Percentiles rank a stretch among this genome's conserved stretches.
These are phyloP conservation scores for Eucalyptus erythrocorys DNA, from an alignment of 345 rosid species.

Conservation along the genomic window DNA sequence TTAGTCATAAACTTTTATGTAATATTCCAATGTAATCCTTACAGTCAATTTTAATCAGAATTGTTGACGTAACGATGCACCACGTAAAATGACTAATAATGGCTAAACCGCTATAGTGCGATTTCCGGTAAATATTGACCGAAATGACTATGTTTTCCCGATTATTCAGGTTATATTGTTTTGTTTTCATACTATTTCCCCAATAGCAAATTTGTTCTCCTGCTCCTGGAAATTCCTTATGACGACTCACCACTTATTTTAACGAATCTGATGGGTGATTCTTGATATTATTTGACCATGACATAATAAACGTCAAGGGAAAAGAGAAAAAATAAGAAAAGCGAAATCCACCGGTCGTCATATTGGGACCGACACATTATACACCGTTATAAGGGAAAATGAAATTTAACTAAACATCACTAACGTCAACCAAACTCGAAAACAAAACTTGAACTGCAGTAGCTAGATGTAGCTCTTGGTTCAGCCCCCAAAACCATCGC, in stretches of 20 bases:
- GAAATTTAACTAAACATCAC: not conserved
- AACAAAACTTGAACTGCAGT: not conserved
- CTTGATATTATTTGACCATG: not conserved
- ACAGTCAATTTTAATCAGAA: fast-evolving
- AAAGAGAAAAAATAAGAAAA: not conserved
- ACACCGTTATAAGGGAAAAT: not conserved
- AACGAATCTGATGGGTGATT: not conserved
- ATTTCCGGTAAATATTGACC: fast-evolving
- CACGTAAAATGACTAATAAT: not conserved
- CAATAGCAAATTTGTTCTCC: not conserved
- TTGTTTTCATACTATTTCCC: not conserved
- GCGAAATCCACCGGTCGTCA: not conserved
- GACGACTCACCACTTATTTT: not conserved
- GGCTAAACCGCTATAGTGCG: fast-evolving
- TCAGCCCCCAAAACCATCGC: not conserved
- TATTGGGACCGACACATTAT: not conserved
- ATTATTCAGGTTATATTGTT: not conserved
- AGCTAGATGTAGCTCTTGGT: not conserved
- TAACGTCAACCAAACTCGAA: not conserved
- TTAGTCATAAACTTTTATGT: fast-evolving
- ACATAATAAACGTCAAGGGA: not conserved
- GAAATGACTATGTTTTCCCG: not conserved
- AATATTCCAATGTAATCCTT: not conserved
- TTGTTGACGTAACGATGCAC: fast-evolving
- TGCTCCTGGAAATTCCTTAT: not conserved